Evolutionary conservation across 148 eudicot genomes (phyloP).

Genomic region (Rhododendron ovatum): DNA sequence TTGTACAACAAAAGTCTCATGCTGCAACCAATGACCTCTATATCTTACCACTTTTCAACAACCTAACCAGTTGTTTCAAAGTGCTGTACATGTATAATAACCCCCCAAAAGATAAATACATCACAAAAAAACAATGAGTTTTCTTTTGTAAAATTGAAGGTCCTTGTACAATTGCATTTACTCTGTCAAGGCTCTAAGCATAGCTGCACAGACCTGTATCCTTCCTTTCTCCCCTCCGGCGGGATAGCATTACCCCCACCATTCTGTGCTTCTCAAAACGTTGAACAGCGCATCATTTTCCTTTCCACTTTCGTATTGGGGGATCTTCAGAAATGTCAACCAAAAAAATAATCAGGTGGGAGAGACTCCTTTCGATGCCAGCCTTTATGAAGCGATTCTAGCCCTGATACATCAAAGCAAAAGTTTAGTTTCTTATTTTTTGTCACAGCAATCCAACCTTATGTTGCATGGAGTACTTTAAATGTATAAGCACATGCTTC

Average conservation of each 20-base stretch:
- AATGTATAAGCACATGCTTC: not conserved
- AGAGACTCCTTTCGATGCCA: not conserved
- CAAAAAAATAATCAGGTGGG: not conserved
- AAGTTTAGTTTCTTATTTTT: not conserved
- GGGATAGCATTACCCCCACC: not conserved
- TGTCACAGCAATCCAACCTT: not conserved
- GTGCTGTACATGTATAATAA: slow-evolving; percentile 22
- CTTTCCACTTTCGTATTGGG: not conserved
- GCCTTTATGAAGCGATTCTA: not conserved
- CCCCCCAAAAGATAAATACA: not conserved
- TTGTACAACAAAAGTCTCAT: not conserved
- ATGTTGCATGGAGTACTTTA: not conserved
- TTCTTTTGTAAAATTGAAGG: not conserved
- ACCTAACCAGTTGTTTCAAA: slow-evolving; percentile 5
- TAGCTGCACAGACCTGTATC: not conserved
- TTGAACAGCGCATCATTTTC: slow-evolving; percentile 1
- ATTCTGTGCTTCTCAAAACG: not conserved
- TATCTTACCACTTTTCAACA: slow-evolving; percentile 1
- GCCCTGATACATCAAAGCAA: not conserved
- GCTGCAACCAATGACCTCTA: slow-evolving; percentile 1
- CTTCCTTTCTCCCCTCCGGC: not conserved
- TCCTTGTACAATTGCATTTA: not conserved
- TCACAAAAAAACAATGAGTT: not conserved
- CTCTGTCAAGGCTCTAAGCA: not conserved
- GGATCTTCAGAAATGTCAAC: not conserved